These are phyloP conservation scores for Casuarina cunninghamiana DNA, from an alignment of 306 rosid species.

Conservation along the genomic window DNA sequence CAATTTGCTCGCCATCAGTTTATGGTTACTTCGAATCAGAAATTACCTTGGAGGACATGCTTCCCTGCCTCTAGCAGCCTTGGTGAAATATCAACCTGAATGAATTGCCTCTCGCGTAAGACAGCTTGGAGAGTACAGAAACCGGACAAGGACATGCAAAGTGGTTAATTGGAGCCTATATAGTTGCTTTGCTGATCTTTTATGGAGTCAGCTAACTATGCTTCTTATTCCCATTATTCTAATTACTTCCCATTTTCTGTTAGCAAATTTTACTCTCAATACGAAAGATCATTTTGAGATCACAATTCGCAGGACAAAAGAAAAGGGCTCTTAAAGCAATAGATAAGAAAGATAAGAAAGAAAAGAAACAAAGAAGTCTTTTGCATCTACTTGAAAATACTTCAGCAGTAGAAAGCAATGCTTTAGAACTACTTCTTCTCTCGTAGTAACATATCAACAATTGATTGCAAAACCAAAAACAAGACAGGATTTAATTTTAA, in stretches of 20 bases:
- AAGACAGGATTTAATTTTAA: background rate
- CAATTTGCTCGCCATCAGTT: background rate
- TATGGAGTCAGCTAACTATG: background rate
- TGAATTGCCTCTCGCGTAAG: slow-evolving; percentile 14
- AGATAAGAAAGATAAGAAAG: background rate
- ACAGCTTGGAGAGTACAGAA: background rate
- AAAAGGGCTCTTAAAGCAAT: background rate
- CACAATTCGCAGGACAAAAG: background rate
- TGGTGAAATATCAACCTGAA: slow-evolving; percentile 75
- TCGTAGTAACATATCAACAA: background rate
- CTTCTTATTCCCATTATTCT: background rate
- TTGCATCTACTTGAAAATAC: background rate
- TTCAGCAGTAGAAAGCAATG: background rate
- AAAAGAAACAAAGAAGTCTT: background rate
- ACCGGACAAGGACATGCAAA: background rate
- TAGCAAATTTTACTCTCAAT: background rate
- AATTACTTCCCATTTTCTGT: background rate
- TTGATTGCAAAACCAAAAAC: background rate
- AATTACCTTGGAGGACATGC: slow-evolving; percentile 90
- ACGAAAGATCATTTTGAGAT: background rate
- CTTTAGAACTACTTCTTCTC: background rate
- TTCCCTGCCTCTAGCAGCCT: slow-evolving; percentile 82
- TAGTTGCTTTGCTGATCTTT: slow-evolving; percentile 2
- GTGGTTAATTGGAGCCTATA: background rate
- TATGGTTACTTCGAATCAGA: slow-evolving; percentile 1